Base-by-base conservation (phyloP, 2,329 filamentous ascomycete genomes). In the Fusarium begoniae region DNA sequence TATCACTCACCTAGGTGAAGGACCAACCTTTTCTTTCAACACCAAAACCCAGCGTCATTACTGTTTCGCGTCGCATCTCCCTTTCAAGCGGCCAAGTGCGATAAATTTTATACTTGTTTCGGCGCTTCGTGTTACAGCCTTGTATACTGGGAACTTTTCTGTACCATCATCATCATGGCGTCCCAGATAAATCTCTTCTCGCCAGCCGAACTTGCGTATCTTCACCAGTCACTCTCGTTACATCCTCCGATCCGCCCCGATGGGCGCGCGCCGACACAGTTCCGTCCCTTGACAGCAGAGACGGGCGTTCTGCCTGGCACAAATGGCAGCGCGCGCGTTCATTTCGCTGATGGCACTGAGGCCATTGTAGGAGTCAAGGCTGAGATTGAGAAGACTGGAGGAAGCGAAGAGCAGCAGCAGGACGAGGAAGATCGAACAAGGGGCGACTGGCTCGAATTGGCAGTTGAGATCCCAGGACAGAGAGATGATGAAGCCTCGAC, bases 301-400 rank as follows among this genome's bases (percentile, higher is more conserved):
- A 95, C 93, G 62, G 93, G 94, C 66, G 94, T 98, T 64, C 88
- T 99, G 0, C 95, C 96, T 0, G 91, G 92, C 53, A 93, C 96
- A 22, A 97, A 98, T 80, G 96, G 96, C 70, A 97, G 94, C 83
- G 96, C 96, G 68, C 91, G 97, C 40, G 93, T 99, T 53, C 97
- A 96, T 75, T 97, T 98, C 81, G 91, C 95, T 8, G 96, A 99
- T 82, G 96, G 96, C 57, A 97, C 95, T 4, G 96, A 99, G 83
- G 96, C 96, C 12, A 92, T 99, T 70, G 96, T 98, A 11, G 96
- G 96, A 51, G 92, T 98, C 70, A 99, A 98, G 84, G 95, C 94
- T 2, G 96, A 98, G 84, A 94, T 98, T 8, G 95, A 98, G 82
- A 92, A 90, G 85, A 94, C 92, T 53, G 75, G 76, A 76, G 44